These are phyloP conservation scores for Chlorella sp. DNA, from an alignment of 139 green algal genomes.

Conservation along the genomic window DNA sequence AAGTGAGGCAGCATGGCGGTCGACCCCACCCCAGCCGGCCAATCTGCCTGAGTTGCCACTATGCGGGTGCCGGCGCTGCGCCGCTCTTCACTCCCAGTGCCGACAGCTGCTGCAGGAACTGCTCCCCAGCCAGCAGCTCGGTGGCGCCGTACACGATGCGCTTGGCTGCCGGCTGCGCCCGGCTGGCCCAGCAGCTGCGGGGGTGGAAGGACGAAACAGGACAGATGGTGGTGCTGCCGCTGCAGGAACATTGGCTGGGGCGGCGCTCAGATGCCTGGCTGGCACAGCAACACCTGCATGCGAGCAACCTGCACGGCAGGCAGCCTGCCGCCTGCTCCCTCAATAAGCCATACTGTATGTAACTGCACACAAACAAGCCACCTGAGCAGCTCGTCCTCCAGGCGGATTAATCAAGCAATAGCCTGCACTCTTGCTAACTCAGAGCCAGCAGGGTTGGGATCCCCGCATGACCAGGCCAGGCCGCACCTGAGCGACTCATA, in stretches of 20 bases:
- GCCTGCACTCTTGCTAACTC: no score
- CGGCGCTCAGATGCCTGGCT: conserved; percentile 29
- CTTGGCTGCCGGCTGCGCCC: conserved; percentile 55
- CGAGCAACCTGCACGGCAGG: not conserved
- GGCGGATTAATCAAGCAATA: no score
- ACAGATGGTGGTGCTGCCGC: not conserved
- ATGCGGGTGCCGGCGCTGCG: conserved; percentile 6
- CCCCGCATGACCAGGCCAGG: no score
- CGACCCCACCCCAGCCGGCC: not conserved
- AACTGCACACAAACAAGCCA: no score
- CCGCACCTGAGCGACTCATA: conserved; percentile 83
- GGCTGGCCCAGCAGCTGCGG: conserved; percentile 33
- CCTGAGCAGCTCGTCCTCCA: not conserved
- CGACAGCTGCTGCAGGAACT: conserved; percentile 87
- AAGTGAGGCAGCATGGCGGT: not conserved
- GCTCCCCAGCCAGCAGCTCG: conserved; percentile 82
- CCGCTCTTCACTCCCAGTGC: conserved; percentile 71
- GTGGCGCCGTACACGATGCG: conserved; percentile 95
- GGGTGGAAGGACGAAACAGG: not conserved
- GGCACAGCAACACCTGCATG: no score
- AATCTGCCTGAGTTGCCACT: not conserved
- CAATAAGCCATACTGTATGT: no score
- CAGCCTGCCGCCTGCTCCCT: no score
- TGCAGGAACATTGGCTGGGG: conserved; percentile 2
- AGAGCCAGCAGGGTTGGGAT: no score